Conservation (phyloP, 2,329 filamentous ascomycete genomes). For the Ceratocystis cacaofunesta region DNA sequence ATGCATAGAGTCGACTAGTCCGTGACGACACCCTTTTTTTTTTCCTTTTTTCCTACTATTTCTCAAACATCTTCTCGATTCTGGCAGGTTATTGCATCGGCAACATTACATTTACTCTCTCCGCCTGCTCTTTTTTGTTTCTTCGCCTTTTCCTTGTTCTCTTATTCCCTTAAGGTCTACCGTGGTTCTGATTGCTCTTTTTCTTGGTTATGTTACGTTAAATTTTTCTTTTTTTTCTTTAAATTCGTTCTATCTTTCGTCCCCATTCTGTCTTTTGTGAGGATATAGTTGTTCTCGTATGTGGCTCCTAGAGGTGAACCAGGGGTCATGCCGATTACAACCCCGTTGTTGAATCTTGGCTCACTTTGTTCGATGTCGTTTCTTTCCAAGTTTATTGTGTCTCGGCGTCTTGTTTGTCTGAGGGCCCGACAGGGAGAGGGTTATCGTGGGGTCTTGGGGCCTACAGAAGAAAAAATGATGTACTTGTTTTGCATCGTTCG, state of each 20-base stretch:
- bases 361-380: too few species aligned
- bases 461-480: too few species aligned
- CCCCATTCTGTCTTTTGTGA: constrained; percentile 16
- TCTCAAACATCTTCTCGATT: constrained; percentile 16
- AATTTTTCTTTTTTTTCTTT: constrained; percentile 18
- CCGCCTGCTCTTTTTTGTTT: constrained; percentile 13
- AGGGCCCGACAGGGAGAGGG: too few species aligned
- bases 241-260: constrained; percentile 18
- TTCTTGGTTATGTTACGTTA: constrained; percentile 18
- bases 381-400: constrained; percentile 2
- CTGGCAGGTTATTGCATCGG: neutral
- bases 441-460: too few species aligned
- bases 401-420: neutral
- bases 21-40: constrained; percentile 7
- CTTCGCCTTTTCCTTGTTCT: constrained; percentile 16
- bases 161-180: constrained; percentile 7
- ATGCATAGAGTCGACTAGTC: neutral
- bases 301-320: neutral
- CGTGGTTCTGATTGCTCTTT: constrained; percentile 3
- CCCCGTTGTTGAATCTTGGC: too few species aligned
- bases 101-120: constrained; percentile 3
- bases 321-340: neutral
- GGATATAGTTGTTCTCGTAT: neutral
- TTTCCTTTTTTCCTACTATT: constrained; percentile 16
- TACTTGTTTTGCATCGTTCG: too few species aligned